Base-by-base conservation (phyloP, 2,329 filamentous ascomycete species). In the Diplodia seriata region DNA sequence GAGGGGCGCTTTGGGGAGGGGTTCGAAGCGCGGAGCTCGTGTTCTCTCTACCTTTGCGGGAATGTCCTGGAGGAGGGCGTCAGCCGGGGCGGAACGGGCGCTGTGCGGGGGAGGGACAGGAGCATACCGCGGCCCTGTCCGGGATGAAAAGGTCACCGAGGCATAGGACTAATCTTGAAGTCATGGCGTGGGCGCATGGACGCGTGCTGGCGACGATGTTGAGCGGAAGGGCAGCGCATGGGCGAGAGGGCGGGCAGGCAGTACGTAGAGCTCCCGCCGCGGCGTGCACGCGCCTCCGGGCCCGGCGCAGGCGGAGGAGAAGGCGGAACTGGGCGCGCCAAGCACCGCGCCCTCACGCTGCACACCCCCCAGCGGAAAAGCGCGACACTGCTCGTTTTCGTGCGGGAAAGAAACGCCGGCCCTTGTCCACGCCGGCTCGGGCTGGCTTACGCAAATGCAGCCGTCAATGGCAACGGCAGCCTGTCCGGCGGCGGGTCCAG, bases 141-240 rank as follows among this genome's bases (percentile, higher is more conserved):
- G 79, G 79, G 72, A 81, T 80, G 73, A 81, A 81, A 68, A 81
- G 76, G 75, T 81, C 79, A 69, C 79, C 78, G 63, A 81, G 72
- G 69, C 76, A 77, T 70, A 81, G 75, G 69, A 81, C 79, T 69
- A 81, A 73, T 74, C 79, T 75, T 69, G 78, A 79, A 69, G 78
- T 76, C 79, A 81, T 81, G 77, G 74, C 68, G 69, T 12, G 29
- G 54, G 68, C 36, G 33, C 51, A 62, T 66, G 53, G 49, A 66
- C 63, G 63, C 51, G 53, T 55, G 31, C 26, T 55, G 53, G 53
- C 15, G 53, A 20, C 36, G 50, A 29, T 29, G 50, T 26, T 53
- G 50, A 47, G 50, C 50, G 50, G 26, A 15, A 18, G 50, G 14
- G 50, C 20, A 26, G 50, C 20, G 4, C 12, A 53, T 53, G 36